Conservation (phyloP, 129 eudicot genomes). For the Tanacetum coccineum region DNA sequence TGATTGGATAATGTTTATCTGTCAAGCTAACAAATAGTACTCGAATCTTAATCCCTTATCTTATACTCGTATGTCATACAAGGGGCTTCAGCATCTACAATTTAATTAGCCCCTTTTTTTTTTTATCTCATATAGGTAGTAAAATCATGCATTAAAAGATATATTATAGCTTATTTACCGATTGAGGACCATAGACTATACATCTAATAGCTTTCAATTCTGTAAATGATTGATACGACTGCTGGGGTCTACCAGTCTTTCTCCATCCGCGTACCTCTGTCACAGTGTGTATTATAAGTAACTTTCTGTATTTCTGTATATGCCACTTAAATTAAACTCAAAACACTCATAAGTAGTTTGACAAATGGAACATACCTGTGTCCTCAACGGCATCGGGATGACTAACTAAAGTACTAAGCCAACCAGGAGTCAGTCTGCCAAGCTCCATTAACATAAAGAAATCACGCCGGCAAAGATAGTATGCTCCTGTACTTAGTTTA, state of each 20-base stretch:
- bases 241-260: conserved; percentile 25
- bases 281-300: neutral
- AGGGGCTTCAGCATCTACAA: too few species aligned
- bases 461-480: conserved; percentile 29
- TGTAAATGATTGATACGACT: conserved; percentile 18
- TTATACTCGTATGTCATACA: neutral
- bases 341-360: neutral
- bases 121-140: too few species aligned
- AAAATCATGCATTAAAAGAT: neutral
- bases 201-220: conserved; percentile 19
- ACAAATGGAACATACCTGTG: conserved; percentile 18
- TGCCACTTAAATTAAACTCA: neutral
- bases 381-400: conserved; percentile 19
- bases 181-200: conserved; percentile 18
- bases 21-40: too few species aligned
- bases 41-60: too few species aligned
- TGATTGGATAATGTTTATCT: too few species aligned
- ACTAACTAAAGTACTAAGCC: conserved; percentile 21
- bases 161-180: neutral
- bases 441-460: conserved; percentile 20
- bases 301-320: neutral
- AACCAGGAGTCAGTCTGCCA: conserved; percentile 9
- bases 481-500: conserved; percentile 25
- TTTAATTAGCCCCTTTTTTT: too few species aligned
- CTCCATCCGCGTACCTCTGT: conserved; percentile 36